A percentile compares a stretch with the other conserved stretches of the same genome.
phyloP scores from a whole-genome alignment of 257 asterid genomes.

The Lantana camara region DNA sequence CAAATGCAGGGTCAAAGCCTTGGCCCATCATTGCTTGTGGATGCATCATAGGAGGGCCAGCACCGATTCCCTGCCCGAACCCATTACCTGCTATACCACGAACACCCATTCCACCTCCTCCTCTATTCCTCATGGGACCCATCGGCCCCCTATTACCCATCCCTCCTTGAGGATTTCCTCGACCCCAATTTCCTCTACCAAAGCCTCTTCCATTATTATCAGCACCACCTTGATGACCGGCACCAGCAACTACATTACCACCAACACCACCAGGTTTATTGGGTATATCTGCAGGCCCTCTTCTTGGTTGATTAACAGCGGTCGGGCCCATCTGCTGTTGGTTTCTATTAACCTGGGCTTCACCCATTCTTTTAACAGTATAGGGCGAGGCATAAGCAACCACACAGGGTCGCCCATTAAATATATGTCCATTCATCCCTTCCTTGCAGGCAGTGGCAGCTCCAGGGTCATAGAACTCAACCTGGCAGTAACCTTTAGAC shows the following conservation, averaged over 20 bases:
- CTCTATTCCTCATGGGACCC: conserved; percentile 53
- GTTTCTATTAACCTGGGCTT: conserved; percentile 68
- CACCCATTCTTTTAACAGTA: conserved; percentile 76
- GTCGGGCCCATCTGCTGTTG: conserved; percentile 53
- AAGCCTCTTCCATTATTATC: conserved; percentile 56
- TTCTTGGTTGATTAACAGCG: conserved; percentile 52
- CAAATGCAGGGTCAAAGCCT: conserved; percentile 84
- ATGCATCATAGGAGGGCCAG: conserved; percentile 66
- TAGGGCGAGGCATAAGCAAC: conserved; percentile 83
- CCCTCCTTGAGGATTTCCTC: conserved; percentile 51
- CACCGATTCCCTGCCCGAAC: conserved; percentile 70
- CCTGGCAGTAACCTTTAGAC: conserved; percentile 89
- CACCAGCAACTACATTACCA: conserved; percentile 40
- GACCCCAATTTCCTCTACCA: conserved; percentile 81
- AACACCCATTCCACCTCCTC: conserved; percentile 70
- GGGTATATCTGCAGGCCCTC: conserved; percentile 59
- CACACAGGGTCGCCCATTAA: conserved; percentile 78
- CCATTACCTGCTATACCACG: conserved; percentile 59
- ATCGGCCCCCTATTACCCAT: conserved; percentile 47
- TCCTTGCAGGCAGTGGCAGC: conserved; percentile 76
- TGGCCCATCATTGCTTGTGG: conserved; percentile 84
- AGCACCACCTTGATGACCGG: conserved; percentile 42
- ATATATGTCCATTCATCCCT: conserved; percentile 75
- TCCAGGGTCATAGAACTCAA: conserved; percentile 66
- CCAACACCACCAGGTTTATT: conserved; percentile 49